These are phyloP conservation scores for Seiridium cupressi DNA, from an alignment of 2,329 filamentous ascomycete genomes.

Conservation along the genomic window DNA sequence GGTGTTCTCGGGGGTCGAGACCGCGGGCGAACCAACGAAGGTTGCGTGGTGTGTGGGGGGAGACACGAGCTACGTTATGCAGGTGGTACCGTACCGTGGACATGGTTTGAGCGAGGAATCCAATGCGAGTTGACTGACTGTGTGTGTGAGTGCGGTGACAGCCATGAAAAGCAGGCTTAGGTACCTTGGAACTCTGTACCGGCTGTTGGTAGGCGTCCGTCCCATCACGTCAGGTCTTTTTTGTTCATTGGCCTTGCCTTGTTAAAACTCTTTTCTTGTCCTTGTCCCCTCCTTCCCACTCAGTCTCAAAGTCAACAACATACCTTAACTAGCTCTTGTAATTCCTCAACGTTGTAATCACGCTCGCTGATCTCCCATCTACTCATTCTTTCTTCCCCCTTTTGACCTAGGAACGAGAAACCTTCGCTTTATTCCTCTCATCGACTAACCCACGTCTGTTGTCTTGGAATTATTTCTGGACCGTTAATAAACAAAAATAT, in stretches of 20 bases:
- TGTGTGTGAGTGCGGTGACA: neutral
- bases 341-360: no score
- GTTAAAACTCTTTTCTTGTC: neutral
- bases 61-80: neutral
- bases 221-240: neutral
- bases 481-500: no score
- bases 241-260: neutral
- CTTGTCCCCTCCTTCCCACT: neutral
- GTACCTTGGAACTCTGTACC: no score
- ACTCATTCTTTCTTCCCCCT: neutral
- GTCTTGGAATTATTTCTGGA: no score
- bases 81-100: no score
- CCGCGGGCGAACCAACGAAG: no score
- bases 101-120: neutral
- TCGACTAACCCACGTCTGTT: no score
- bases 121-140: no score
- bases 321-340: no score
- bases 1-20: no score
- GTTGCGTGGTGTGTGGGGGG: neutral
- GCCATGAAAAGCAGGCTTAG: neutral
- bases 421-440: neutral
- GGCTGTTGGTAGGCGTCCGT: no score
- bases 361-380: no score
- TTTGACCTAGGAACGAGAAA: neutral
- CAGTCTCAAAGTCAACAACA: neutral